Base-by-base conservation (phyloP, 1,284 basidiomycete genomes). In the Volvariella volvacea region DNA sequence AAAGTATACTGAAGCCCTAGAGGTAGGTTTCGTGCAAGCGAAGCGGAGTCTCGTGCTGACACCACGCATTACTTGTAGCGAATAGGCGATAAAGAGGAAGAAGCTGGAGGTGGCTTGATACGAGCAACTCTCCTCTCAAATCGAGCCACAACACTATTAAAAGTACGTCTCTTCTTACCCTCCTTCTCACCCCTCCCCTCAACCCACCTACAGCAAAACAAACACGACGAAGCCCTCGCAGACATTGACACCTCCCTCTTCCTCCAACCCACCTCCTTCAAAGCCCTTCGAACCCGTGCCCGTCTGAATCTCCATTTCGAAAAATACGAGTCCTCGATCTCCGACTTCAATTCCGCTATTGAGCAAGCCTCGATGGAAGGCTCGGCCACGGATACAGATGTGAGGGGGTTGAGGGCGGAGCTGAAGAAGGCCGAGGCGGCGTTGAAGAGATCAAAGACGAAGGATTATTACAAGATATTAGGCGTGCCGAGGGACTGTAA, bases 241-340 rank as follows among this genome's bases (percentile, higher is more conserved):
- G 89, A 92, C 58, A 86, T 80, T 6, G 76, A 83, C 43, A 70
- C 71, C 8, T 88, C 88, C 3, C 72, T 93, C 6, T 51, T 59
- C 4, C 73, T 92, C 38, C 63, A 75, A 47, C 71, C 83, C 0
- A 70, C 71, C 22, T 87, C 86, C 19, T 89, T 85, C 73, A 94
- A 94, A 65, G 88, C 89, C 1, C 68, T 90, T 32, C 83, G 91
- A 30, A 92, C 90, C 2, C 83, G 90, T 31, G 91, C 88, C 4
- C 80, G 90, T 2, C 83, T 90, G 37, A 59, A 87, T 51, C 70
- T 91, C 10, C 80, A 83, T 51, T 67, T 83, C 21, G 89, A 93
- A 56, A 73, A 80, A 41, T 92, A 74, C 60, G 87, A 93, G 30
- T 68, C 73, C 0, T 74, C 83, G 2, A 72, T 93, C 34, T 70